Evolutionary conservation across 495 filamentous ascomycete genomes (phyloP).

Genomic region (Thermothielavioides terrestris): DNA sequence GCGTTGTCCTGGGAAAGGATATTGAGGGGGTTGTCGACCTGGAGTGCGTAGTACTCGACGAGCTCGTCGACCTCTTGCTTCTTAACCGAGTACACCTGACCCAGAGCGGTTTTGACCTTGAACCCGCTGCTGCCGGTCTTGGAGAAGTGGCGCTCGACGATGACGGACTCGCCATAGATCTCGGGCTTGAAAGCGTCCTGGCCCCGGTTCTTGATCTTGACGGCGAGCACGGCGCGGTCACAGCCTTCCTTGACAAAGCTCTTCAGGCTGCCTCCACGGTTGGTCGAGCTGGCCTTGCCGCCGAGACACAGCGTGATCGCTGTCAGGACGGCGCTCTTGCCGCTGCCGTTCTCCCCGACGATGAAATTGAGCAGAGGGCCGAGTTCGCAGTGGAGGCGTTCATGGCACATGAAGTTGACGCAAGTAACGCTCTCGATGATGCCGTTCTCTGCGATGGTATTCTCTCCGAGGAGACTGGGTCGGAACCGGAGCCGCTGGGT

Average conservation of each 20-base stretch:
- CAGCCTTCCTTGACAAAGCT: conserved; percentile 85
- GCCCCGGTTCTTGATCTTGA: conserved; percentile 84
- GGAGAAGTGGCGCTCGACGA: conserved; percentile 81
- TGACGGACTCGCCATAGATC: conserved; percentile 75
- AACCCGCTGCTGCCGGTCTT: conserved; percentile 71
- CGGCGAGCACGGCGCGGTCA: conserved; percentile 49
- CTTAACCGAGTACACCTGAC: conserved; percentile 69
- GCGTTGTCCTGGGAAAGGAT: conserved; percentile 96
- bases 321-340: conserved; percentile 97
- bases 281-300: conserved; percentile 90
- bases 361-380: conserved; percentile 97
- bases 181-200: conserved; percentile 76
- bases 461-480: conserved; percentile 48
- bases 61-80: conserved; percentile 88
- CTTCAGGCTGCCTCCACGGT: conserved; percentile 84
- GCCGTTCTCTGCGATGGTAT: conserved; percentile 69
- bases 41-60: conserved; percentile 82
- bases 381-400: conserved; percentile 65
- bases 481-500: conserved; percentile 61
- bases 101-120: conserved; percentile 69
- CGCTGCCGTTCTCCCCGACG: conserved; percentile 93
- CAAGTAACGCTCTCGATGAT: conserved; percentile 78
- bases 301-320: conserved; percentile 90
- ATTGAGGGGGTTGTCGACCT: conserved; percentile 96
- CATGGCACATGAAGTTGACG: conserved; percentile 93